Evolutionary conservation across 2,329 filamentous ascomycete species (phyloP), one percentile per base, ranked within the genome.

Genomic region (Botrytis deweyae): DNA sequence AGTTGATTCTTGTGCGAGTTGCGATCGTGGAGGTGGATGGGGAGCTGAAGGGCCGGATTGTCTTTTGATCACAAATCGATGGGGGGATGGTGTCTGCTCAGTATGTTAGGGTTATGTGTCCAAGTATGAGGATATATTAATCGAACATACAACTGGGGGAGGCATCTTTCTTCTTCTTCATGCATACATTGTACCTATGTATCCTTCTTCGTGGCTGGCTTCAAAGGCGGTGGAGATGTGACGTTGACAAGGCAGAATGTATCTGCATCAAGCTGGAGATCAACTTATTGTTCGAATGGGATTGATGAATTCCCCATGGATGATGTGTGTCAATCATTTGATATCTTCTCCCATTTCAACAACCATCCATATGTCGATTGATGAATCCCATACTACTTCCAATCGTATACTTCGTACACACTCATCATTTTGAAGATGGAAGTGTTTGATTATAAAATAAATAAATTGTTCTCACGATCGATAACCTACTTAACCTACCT

Each of bases 71-170:
- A 82, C 75, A 75, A 83, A 83, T 52, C 82, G 79, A 76, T 82
- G 81, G 0, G 82, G 82, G 14, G 81, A 83, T 14, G 82, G 82
- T 49, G 82, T 83, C 82, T 83, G 46, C 29, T 25, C 42, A 36
- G 33, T 72, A 36, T 67, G 62, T 29, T 40, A 68, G 18, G 44
- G 69, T 79, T 65, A 78, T 73, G 71, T 44, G 22, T 61, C 20
- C 25, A 33, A 29, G 18, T 25, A 42, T 16, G 58, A 33, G 33
- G 36, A 61, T 14, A 66, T n/a, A 33, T 42, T 40, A 2, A 42
- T 64, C 0, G 62, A 55, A 70, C 78, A 76, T 77, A 82, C 81
- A 70, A 79, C 77, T 55, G 80, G 80, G 58, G 80, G 80, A 76
- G 80, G 78, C 80, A 82, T 82, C 63, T 70, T 75, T 68, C 20